Evolutionary conservation across 2,329 filamentous ascomycete genomes (phyloP), one percentile per base, ranked within the genome.

Genomic region (Kalaharituber pfeilii): DNA sequence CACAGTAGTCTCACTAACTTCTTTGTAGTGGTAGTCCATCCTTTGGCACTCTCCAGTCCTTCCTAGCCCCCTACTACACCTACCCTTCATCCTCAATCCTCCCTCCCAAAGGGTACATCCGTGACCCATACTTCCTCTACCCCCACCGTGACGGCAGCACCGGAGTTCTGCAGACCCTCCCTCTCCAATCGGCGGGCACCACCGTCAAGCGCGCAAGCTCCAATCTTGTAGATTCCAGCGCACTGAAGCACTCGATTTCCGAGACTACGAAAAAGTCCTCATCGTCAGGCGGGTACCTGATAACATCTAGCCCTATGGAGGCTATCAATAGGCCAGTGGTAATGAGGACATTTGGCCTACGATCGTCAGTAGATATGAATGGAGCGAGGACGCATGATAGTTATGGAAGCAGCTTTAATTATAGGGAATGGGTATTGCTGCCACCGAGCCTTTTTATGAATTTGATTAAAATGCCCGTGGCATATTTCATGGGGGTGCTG

Each of bases 281-380:
- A 36, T n/a, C 9, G 9, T 36, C 9, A n/a, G 42, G 42, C 5
- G 42, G 42, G 24, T 28, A 29, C 26, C 24, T 50, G 15, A 30
- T 18, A 3, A 5, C 47, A 20, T 5, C 25, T 4, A 30, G 13
- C 24, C 6, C 15, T 1, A 26, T 50, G 9, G 47, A 50, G 27
- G 47, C n/a, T 25, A 50, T 50, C 47, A 50, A 50, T 26, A 20
- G 47, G n/a, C n/a, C 47, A 27, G 47, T 50, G 15, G 47, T 50
- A 9, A 50, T 50, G 47, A 11, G 47, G 24, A 50, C 11, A 3
- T 30, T 28, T 28, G 47, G 25, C 30, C 47, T 50, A 15, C 27
- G 27, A 13, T 50, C 47, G 13, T 26, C 18, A 5, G 18, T 26
- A 20, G 6, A 22, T 26, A 13, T 5, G 24, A 5, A 7, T 4